Evolutionary conservation across 768 basidiomycete genomes (phyloP), one percentile per base, ranked within the genome.

Genomic region (Tricholoma matsutake): DNA sequence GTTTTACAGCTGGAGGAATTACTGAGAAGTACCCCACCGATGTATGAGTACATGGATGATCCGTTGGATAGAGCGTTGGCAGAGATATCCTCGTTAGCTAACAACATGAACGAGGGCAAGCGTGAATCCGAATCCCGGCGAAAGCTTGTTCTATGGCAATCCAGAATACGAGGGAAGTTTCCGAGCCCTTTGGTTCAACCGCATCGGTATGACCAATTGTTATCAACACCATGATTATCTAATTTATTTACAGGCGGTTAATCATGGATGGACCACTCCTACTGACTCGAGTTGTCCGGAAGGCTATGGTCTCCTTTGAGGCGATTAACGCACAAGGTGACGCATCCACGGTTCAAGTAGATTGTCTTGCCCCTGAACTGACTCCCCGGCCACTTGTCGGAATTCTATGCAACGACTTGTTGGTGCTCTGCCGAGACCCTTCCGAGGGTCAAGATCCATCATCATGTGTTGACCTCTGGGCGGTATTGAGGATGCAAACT

Each of bases 151-250:
- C 86, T 91, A 69, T 95, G 92, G 92, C 94, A 95, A 75, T 69
- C 87, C 35, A 83, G 93, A 66, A 98, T 99, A 67, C 82, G 89
- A 39, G 92, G 94, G 18, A 91, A 86, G 70, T 98, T 97, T 73
- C 95, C 94, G 7, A 96, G 94, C 61, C 96, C 97, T n/a, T 79
- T 99, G 37, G 97, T 99, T 35, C 97, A 98, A 72, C 97, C 97
- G 7, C 97, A 99, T 77, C 87, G 93, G 91, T 93, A 69, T 70
- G 55, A 82, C 67, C n/a, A 59, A 25, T 11, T 37, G 20, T 60
- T n/a, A 9, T 18, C 39, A 35, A 56, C 31, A 54, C 25, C 58
- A 32, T 47, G 64, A 63, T 22, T 10, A 64, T 54, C 57, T 62
- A 28, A 65, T 64, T 43, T 53, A 52, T 60, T 57, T 32, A 28